Evolutionary conservation across 768 basidiomycete species (phyloP).

Genomic region (Phylloporus sp.): DNA sequence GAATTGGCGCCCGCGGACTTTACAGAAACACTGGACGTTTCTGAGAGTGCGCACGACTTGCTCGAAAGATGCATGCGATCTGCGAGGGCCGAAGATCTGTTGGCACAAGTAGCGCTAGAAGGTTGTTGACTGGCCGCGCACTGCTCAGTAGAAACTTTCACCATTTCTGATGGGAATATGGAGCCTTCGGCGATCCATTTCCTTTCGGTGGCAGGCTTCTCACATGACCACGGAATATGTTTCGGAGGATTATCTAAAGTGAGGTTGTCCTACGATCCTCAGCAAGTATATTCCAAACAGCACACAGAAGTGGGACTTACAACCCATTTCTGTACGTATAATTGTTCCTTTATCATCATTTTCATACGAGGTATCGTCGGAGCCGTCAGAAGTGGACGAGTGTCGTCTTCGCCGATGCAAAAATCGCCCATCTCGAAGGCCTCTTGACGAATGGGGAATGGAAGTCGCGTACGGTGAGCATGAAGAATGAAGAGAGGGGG

Average conservation of each 20-base stretch:
- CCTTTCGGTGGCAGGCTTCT: slow-evolving; percentile 15
- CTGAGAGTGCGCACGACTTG: neutral
- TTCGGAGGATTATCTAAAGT: slow-evolving; percentile 20
- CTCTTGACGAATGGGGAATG: slow-evolving; percentile 20
- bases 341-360: slow-evolving; percentile 31
- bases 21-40: slow-evolving; percentile 1
- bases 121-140: neutral
- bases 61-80: slow-evolving; percentile 2
- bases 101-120: neutral
- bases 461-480: slow-evolving; percentile 20
- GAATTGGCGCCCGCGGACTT: slow-evolving; percentile 9
- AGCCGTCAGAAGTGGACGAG: slow-evolving; percentile 20
- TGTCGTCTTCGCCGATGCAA: slow-evolving; percentile 15
- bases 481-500: slow-evolving; percentile 29
- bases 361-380: slow-evolving; percentile 37
- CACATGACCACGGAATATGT: slow-evolving; percentile 30
- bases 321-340: slow-evolving; percentile 34
- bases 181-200: slow-evolving; percentile 32
- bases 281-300: slow-evolving; percentile 6
- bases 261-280: slow-evolving; percentile 16
- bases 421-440: slow-evolving; percentile 19
- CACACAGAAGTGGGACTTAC: slow-evolving; percentile 21
- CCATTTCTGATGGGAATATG: slow-evolving; percentile 21
- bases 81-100: neutral
- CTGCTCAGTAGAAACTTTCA: slow-evolving; percentile 5